Evolutionary conservation across 768 basidiomycete genomes (phyloP), one percentile per base, ranked within the genome.

Genomic region (Tylopilus sp.): DNA sequence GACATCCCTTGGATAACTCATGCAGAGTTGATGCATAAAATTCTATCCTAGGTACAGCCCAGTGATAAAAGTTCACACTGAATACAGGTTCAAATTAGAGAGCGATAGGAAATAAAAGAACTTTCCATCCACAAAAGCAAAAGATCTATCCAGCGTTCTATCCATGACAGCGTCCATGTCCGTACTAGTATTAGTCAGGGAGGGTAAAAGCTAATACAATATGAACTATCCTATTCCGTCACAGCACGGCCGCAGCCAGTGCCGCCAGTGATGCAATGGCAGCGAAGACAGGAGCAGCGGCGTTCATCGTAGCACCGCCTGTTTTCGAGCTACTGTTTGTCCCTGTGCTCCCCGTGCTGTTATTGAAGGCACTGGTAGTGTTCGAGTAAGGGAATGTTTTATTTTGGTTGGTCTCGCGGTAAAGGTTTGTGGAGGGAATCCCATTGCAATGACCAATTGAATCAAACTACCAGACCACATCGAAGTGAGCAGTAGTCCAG

Each of bases 391-490:
- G 84, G 79, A 88, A 88, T 0, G 83, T 72, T 20, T 59, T 62
- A 69, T 95, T 94, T 52, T 73, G 73, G 57, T 82, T 91, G 23
- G 85, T 89, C 74, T 98, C 95, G 42, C 84, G 73, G 73, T 97
- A 98, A 38, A 94, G 73, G 65, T 95, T 80, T 28, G 73, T 70
- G 20, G 78, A 61, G 6, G 82, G 78, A 59, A 83, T 77, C 45
- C 77, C 78, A 50, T 79, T 75, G 77, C 95, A 98, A 51, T 81
- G 60, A 25, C 91, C 88, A 64, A 98, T 88, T 36, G 90, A 75
- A 71, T 85, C 76, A 53, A 88, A 74, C 82, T 86, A 53, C 17
- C 43, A 22, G 21, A 47, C 7, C 26, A 43, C 2, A 26, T 10
- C 10, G 41, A 6, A 45, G 40, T 60, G 21, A 56, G 48, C 6